These are phyloP conservation scores for Mangifera indica DNA, from an alignment of 345 rosid genomes.

Conservation along the genomic window DNA sequence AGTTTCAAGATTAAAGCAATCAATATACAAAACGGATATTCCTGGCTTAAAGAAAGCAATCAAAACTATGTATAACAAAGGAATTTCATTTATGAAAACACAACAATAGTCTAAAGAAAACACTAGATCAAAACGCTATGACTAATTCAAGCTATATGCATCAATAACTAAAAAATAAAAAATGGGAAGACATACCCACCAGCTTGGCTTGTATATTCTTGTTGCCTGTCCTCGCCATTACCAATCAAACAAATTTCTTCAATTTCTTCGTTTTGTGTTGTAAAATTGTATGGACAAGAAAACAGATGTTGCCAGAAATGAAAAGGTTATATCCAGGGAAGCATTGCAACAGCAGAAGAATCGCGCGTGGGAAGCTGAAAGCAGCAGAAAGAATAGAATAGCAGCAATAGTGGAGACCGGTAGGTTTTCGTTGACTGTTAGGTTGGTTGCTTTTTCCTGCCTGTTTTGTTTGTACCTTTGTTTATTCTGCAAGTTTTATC, in stretches of 20 bases:
- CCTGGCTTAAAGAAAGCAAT: not conserved
- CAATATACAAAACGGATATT: not conserved
- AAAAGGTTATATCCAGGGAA: slow-evolving; percentile 10
- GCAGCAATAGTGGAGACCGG: slow-evolving; percentile 14
- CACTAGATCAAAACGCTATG: not conserved
- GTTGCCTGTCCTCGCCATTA: slow-evolving; percentile 54
- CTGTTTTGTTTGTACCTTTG: not conserved
- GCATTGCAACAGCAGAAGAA: not conserved
- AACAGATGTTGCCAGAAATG: slow-evolving; percentile 6
- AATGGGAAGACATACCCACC: slow-evolving; percentile 72
- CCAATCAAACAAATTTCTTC: slow-evolving; percentile 10
- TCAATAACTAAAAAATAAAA: not conserved
- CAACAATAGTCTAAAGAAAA: not conserved
- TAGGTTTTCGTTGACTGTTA: slow-evolving; percentile 37
- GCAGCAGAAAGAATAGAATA: slow-evolving; percentile 10
- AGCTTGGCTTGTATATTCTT: slow-evolving; percentile 85
- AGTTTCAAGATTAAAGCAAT: not conserved
- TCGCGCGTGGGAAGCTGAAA: not conserved
- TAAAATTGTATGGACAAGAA: not conserved
- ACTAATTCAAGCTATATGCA: not conserved
- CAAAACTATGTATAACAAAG: not conserved
- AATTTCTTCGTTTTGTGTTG: not conserved
- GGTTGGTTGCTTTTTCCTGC: slow-evolving; percentile 5
- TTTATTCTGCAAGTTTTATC: no score
- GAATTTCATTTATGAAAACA: not conserved